A percentile compares a stretch with the other conserved stretches of the same genome.
phyloP scores from a whole-genome alignment of 768 basidiomycete species.

The Epithele typhae region DNA sequence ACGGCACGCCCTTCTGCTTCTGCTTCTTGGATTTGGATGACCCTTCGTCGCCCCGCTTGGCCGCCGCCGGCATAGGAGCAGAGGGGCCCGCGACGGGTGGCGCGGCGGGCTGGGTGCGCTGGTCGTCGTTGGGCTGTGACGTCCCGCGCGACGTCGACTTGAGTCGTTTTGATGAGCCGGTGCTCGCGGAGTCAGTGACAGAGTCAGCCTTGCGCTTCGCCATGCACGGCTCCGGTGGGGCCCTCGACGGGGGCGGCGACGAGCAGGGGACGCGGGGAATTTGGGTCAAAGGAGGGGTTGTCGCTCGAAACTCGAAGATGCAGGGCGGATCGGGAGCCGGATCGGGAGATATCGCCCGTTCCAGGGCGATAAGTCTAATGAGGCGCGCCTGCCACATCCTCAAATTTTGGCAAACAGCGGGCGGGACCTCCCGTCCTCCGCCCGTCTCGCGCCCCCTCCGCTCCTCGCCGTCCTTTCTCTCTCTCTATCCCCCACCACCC shows the following conservation, averaged over 20 bases:
- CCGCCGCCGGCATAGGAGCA: not conserved
- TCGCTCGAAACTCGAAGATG: too few species aligned
- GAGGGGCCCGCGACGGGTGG: too few species aligned
- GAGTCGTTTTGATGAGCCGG: not conserved
- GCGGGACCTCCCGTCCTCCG: not conserved
- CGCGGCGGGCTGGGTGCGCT: too few species aligned
- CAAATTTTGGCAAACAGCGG: constrained; percentile 6
- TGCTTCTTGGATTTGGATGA: not conserved
- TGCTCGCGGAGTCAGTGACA: not conserved
- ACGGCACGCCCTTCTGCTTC: not conserved
- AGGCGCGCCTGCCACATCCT: constrained; percentile 1
- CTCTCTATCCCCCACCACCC: not conserved
- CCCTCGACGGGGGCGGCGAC: too few species aligned
- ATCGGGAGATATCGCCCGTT: too few species aligned
- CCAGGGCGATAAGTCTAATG: not conserved
- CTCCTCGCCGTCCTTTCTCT: constrained; percentile 1
- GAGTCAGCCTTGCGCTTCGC: constrained; percentile 13
- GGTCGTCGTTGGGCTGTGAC: not conserved
- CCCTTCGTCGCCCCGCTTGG: not conserved
- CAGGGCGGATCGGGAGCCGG: too few species aligned
- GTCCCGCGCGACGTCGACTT: not conserved
- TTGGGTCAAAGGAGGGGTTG: too few species aligned
- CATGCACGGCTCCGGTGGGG: constrained; percentile 10
- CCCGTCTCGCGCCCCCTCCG: constrained; percentile 7
- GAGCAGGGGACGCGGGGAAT: too few species aligned